A percentile compares a stretch with the other conserved stretches of the same genome.
Evolutionary conservation across 176 grass and related monocot species (phyloP).

Genomic region (Aegilops bicornis): DNA sequence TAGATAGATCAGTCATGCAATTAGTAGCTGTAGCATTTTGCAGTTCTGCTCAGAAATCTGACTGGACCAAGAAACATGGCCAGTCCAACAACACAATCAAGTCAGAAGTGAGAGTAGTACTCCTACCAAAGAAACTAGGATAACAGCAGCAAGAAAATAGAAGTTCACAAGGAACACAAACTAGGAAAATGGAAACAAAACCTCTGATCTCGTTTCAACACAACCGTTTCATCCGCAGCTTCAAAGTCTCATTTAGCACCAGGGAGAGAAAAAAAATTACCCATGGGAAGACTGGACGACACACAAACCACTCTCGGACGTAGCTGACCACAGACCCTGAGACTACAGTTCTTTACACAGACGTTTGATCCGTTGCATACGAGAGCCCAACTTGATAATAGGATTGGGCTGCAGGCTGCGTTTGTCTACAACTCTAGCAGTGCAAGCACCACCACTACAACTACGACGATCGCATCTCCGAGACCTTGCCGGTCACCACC

Average conservation of each 20-base stretch:
- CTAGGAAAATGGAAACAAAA: neutral
- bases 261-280: neutral
- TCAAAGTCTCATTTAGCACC: slow-evolving; percentile 23
- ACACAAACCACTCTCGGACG: slow-evolving; percentile 1
- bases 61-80: neutral
- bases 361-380: slow-evolving; percentile 27
- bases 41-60: neutral
- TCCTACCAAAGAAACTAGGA: neutral
- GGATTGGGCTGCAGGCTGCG: slow-evolving; percentile 41
- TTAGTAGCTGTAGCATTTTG: too few relatives aligned
- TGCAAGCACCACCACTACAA: slow-evolving; percentile 21
- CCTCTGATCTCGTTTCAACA: neutral
- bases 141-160: neutral
- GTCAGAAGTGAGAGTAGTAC: too few relatives aligned
- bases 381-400: slow-evolving; percentile 56
- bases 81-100: neutral
- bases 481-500: slow-evolving; percentile 36
- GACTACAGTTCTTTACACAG: slow-evolving; percentile 33
- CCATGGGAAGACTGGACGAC: slow-evolving; percentile 26
- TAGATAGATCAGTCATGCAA: neutral
- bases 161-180: neutral
- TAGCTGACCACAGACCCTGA: slow-evolving; percentile 15
- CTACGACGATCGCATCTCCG: slow-evolving; percentile 38
- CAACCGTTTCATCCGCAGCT: slow-evolving; percentile 13
- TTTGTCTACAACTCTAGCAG: slow-evolving; percentile 30